These are phyloP conservation scores for Monosporozyma yasuniensis DNA, from an alignment of 805 yeast genomes.

Conservation along the genomic window DNA sequence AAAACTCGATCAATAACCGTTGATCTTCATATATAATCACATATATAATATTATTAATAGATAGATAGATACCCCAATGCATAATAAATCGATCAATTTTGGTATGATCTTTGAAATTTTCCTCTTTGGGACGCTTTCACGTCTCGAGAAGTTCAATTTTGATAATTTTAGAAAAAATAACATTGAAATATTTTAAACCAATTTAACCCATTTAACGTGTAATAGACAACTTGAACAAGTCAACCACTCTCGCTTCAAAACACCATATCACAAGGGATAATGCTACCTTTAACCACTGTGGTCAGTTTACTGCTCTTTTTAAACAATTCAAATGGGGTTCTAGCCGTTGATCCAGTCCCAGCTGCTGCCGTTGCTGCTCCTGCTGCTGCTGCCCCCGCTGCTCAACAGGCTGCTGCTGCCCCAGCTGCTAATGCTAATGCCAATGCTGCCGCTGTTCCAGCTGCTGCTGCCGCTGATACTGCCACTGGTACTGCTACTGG, in stretches of 20 bases:
- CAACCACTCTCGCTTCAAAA: too few species aligned
- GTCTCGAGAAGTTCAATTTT: neutral
- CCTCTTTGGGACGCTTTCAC: slow-evolving; percentile 1
- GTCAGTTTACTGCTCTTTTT: neutral
- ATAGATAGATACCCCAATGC: neutral
- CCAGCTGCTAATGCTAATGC: too few species aligned
- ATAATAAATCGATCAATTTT: neutral
- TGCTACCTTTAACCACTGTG: neutral
- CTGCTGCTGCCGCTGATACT: neutral
- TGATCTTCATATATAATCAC: neutral
- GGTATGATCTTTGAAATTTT: neutral
- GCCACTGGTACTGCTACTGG: neutral
- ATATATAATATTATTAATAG: neutral
- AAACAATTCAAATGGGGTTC: neutral
- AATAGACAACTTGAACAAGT: too few species aligned
- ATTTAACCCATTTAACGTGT: neutral
- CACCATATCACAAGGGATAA: neutral
- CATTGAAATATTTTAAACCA: neutral
- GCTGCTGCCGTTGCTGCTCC: neutral
- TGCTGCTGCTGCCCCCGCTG: neutral
- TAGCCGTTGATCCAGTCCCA: neutral
- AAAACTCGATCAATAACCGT: neutral
- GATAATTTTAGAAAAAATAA: neutral
- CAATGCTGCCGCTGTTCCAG: neutral
- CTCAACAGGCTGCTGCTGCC: slow-evolving; percentile 1